A percentile compares a stretch with the other conserved stretches of the same genome.
These are phyloP conservation scores for Solanum paucissectum DNA, from an alignment of 257 asterid species.

Conservation along the genomic window DNA sequence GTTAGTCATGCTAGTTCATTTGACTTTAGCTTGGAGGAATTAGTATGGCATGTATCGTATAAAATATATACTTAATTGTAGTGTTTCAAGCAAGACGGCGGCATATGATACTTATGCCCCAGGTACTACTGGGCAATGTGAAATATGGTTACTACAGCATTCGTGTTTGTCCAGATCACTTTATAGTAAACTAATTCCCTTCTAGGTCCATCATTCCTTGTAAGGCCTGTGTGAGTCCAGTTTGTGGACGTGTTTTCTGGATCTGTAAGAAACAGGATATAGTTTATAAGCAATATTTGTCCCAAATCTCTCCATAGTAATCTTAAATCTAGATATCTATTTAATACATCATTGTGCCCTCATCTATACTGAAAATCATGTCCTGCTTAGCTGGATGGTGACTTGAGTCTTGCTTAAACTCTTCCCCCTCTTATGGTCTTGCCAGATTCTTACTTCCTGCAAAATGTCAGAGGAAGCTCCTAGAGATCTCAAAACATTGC, in stretches of 20 bases:
- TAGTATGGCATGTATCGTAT: neutral
- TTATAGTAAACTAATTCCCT: neutral
- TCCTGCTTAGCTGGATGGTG: neutral
- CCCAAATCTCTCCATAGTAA: neutral
- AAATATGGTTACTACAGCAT: neutral
- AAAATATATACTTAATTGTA: neutral
- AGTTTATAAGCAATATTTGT: neutral
- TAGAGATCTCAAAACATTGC: constrained; percentile 27
- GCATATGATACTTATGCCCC: neutral
- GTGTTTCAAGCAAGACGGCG: neutral
- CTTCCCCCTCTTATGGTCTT: neutral
- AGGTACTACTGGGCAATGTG: neutral
- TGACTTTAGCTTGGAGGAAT: neutral
- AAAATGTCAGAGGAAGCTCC: constrained; percentile 51
- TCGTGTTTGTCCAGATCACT: neutral
- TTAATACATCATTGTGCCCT: neutral
- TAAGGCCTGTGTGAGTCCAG: neutral
- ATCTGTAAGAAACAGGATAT: neutral
- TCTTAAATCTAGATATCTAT: neutral
- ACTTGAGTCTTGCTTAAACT: neutral
- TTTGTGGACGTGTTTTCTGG: neutral
- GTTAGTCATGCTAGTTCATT: neutral
- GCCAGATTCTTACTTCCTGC: neutral
- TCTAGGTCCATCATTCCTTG: neutral
- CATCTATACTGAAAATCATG: neutral